phyloP scores from a whole-genome alignment of 2,329 filamentous ascomycete genomes.

The Golovinomyces cichoracearum region DNA sequence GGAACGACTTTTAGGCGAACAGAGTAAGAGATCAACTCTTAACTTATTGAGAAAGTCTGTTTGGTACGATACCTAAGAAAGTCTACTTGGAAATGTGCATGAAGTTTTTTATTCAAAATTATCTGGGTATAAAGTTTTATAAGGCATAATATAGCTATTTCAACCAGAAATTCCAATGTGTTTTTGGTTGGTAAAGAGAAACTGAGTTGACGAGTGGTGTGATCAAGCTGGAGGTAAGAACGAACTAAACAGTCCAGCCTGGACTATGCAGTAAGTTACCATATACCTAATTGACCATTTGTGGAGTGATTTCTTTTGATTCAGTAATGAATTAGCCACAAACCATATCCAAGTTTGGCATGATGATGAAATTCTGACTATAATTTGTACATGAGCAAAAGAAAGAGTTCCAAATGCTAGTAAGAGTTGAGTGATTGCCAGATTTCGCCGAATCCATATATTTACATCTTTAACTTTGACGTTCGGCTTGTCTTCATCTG shows the following conservation, averaged over 20 bases:
- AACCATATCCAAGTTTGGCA: conserved; percentile 80
- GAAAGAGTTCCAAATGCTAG: conserved; percentile 47
- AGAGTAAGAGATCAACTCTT: too few relatives aligned
- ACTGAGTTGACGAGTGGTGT: too few relatives aligned
- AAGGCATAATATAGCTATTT: too few relatives aligned
- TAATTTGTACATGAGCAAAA: conserved; percentile 79
- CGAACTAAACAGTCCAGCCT: conserved; percentile 60
- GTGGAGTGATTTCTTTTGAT: conserved; percentile 1
- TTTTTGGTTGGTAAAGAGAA: too few relatives aligned
- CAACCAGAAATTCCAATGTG: too few relatives aligned
- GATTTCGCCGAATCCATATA: conserved; percentile 12
- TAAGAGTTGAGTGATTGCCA: conserved; percentile 48
- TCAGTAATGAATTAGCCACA: conserved; percentile 24
- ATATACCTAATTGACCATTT: conserved; percentile 23
- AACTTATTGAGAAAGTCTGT: too few relatives aligned
- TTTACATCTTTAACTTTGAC: not conserved
- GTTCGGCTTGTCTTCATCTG: not conserved
- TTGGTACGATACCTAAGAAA: too few relatives aligned
- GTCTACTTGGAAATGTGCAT: too few relatives aligned
- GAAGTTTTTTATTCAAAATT: too few relatives aligned
- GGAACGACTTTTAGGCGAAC: too few relatives aligned
- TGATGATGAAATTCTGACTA: conserved; percentile 65
- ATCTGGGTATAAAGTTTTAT: too few relatives aligned
- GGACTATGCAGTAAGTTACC: conserved; percentile 58
- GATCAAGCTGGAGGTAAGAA: conserved; percentile 71